Conservation (phyloP, 192 early-diverging fungal genomes). For the Powellomyces hirtus region DNA sequence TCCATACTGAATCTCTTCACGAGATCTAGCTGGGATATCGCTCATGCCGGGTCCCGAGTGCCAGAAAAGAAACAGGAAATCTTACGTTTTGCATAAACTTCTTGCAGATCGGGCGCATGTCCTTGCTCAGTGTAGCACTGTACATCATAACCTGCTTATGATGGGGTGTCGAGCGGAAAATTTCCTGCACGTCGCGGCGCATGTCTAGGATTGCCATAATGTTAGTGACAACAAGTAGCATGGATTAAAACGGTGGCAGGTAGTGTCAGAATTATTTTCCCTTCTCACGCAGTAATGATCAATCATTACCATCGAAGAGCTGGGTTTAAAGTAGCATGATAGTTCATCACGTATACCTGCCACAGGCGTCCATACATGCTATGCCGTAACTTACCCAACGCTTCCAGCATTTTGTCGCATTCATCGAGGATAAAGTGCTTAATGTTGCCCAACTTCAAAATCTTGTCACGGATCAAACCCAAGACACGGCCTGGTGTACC, state of each 20-base stretch:
- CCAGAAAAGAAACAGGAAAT: not conserved
- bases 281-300: conserved; percentile 10
- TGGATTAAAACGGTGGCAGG: not conserved
- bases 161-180: conserved; percentile 91
- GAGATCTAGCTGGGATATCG: too few relatives aligned
- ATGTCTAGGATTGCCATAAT: conserved; percentile 66
- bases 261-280: not conserved
- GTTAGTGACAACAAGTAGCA: not conserved
- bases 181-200: conserved; percentile 95
- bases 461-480: conserved; percentile 81
- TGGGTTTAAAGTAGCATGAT: conserved; percentile 71
- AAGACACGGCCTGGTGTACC: conserved; percentile 95
- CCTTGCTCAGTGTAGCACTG: conserved; percentile 91
- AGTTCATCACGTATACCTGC: conserved; percentile 25
- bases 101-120: conserved; percentile 89
- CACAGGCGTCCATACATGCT: not conserved
- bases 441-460: conserved; percentile 75
- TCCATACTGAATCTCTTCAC: too few relatives aligned
- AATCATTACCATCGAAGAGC: conserved; percentile 60
- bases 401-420: conserved; percentile 96
- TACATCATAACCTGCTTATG: conserved; percentile 99
- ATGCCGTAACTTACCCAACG: conserved; percentile 68
- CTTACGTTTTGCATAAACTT: conserved; percentile 95
- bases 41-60: not conserved
- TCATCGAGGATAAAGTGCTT: conserved; percentile 99